These are phyloP conservation scores for Rhododendron williamsianum DNA, from an alignment of 148 eudicot genomes.

Conservation along the genomic window DNA sequence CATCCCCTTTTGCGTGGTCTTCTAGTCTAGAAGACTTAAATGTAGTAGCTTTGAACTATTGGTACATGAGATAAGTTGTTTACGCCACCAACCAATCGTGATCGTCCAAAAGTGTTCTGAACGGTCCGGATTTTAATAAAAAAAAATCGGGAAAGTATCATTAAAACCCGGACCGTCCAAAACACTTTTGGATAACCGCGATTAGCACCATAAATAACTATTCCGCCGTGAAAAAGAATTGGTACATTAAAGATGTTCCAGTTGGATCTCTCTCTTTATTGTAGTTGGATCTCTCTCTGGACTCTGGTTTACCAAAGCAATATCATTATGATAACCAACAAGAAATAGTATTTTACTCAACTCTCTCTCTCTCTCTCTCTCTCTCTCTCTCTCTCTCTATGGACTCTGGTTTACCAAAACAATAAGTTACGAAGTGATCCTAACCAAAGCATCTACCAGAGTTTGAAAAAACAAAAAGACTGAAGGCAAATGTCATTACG, in stretches of 20 bases:
- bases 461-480: background rate
- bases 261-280: background rate
- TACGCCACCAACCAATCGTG: no score
- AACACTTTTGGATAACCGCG: no score
- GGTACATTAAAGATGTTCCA: background rate
- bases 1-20: background rate
- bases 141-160: accelerated
- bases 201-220: no score
- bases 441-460: background rate
- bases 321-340: no score
- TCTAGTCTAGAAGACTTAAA: background rate
- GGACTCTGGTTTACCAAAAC: background rate
- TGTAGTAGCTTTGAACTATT: background rate
- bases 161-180: no score
- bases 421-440: background rate
- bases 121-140: no score
- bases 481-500: background rate
- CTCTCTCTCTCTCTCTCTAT: background rate
- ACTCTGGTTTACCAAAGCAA: no score
- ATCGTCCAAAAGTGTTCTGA: accelerated
- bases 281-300: no score
- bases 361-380: background rate
- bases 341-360: no score
- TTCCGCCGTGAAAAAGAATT: no score
- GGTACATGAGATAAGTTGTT: background rate